These are phyloP conservation scores for Clavispora santaluciae DNA, from an alignment of 805 yeast species.

Conservation along the genomic window DNA sequence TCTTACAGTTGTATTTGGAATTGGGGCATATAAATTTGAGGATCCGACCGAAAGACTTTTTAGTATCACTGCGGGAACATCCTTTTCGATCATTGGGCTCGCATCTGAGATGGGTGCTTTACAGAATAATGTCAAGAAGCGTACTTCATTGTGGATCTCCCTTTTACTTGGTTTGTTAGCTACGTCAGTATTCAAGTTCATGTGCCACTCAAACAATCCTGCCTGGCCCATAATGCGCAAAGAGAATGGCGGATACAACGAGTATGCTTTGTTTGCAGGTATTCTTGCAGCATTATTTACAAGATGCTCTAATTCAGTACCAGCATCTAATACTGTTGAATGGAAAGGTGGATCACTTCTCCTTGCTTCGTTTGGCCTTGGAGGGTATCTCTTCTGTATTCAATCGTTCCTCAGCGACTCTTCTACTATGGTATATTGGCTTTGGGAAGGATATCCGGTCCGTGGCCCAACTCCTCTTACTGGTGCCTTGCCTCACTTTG, in stretches of 20 bases:
- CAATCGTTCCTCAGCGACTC: slow-evolving; percentile 79
- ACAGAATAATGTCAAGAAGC: slow-evolving; percentile 23
- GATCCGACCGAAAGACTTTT: slow-evolving; percentile 70
- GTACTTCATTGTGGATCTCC: slow-evolving; percentile 47
- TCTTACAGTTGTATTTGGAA: slow-evolving; percentile 56
- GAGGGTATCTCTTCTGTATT: slow-evolving; percentile 65
- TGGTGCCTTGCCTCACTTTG: slow-evolving; percentile 66
- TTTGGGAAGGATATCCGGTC: slow-evolving; percentile 95
- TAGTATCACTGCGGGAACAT: slow-evolving; percentile 60
- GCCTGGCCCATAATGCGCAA: slow-evolving; percentile 92
- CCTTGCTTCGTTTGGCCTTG: slow-evolving; percentile 64
- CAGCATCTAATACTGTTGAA: slow-evolving; percentile 6
- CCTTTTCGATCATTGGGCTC: slow-evolving; percentile 57
- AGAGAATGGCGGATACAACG: slow-evolving; percentile 82
- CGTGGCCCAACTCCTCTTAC: slow-evolving; percentile 84
- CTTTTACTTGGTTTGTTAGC: slow-evolving; percentile 67
- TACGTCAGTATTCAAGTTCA: slow-evolving; percentile 71
- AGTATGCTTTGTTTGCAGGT: slow-evolving; percentile 62
- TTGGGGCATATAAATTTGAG: slow-evolving; percentile 67
- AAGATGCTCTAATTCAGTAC: slow-evolving; percentile 22
- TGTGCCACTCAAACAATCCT: slow-evolving; percentile 83
- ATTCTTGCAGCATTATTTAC: slow-evolving; percentile 61
- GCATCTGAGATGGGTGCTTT: slow-evolving; percentile 46
- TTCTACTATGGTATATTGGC: slow-evolving; percentile 84
- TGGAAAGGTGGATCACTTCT: slow-evolving; percentile 42